Evolutionary conservation across 306 rosid genomes (phyloP).

Genomic region (Fragaria vesca): DNA sequence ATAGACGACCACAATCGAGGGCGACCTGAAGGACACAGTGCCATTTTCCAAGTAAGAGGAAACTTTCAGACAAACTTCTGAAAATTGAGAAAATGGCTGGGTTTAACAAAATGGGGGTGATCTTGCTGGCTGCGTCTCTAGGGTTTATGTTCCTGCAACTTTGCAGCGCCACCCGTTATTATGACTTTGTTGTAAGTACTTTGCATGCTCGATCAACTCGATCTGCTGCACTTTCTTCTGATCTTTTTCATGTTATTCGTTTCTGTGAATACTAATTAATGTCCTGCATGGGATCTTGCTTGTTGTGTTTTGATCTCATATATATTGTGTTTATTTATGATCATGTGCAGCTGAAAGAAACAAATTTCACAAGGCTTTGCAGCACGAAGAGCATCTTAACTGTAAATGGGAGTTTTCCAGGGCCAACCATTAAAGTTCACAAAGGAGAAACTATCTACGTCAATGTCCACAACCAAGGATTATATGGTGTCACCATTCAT

Average conservation of each 20-base stretch:
- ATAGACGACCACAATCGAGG: neutral
- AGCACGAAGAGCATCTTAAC: constrained; percentile 27
- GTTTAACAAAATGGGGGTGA: neutral
- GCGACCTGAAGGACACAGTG: constrained; percentile 12
- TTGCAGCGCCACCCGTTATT: neutral
- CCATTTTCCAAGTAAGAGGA: neutral
- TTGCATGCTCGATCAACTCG: neutral
- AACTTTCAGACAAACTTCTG: neutral
- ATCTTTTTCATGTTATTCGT: too few species aligned
- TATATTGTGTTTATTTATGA: neutral
- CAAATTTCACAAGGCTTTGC: constrained; percentile 23
- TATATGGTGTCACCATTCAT: constrained; percentile 31
- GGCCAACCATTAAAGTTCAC: constrained; percentile 23
- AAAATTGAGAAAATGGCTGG: neutral
- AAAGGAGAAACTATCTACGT: constrained; percentile 24
- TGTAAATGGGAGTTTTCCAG: constrained; percentile 32
- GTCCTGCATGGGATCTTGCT: neutral
- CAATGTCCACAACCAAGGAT: constrained; percentile 28
- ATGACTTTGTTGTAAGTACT: constrained; percentile 14
- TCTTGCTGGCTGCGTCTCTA: neutral
- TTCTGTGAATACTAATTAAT: neutral
- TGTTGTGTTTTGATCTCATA: neutral
- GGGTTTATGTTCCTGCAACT: neutral
- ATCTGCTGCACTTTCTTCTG: neutral
- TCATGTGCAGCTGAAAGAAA: constrained; percentile 16